These are phyloP conservation scores for Carex pumila DNA, from an alignment of 176 grass and related monocot genomes.

Conservation along the genomic window DNA sequence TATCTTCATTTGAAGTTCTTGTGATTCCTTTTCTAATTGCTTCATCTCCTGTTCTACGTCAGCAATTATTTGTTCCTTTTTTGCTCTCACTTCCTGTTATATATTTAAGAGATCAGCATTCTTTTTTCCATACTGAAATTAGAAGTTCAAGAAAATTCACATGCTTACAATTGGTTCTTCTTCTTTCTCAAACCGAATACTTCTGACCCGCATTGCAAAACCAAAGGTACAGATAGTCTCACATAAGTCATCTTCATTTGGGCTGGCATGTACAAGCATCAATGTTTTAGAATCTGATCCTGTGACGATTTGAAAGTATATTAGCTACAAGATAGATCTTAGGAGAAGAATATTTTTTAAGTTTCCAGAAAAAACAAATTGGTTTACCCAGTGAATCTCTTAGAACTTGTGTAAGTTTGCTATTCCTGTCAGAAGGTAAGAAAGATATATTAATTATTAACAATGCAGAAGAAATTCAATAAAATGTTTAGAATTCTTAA, in stretches of 20 bases:
- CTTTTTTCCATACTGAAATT: conserved; percentile 1
- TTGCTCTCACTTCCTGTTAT: conserved; percentile 57
- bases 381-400: conserved; percentile 90
- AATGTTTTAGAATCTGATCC: conserved; percentile 90
- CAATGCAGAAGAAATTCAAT: background rate
- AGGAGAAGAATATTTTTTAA: conserved; percentile 1
- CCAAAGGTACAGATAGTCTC: conserved; percentile 89
- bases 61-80: conserved; percentile 48
- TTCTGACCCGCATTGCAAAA: conserved; percentile 85
- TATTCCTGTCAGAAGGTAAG: conserved; percentile 62
- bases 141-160: background rate
- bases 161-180: conserved; percentile 66
- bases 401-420: conserved; percentile 94
- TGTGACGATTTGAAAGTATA: conserved; percentile 30
- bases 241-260: conserved; percentile 82
- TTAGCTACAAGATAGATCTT: conserved; percentile 23
- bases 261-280: conserved; percentile 94
- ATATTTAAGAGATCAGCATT: background rate
- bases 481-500: background rate
- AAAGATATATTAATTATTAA: conserved; percentile 10
- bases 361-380: background rate
- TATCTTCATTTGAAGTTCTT: conserved; percentile 57
- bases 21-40: conserved; percentile 65
- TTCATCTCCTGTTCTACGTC: conserved; percentile 41
- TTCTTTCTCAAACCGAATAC: conserved; percentile 65